phyloP scores from a whole-genome alignment of 2,329 filamentous ascomycete genomes.

The Penicillium italicum region DNA sequence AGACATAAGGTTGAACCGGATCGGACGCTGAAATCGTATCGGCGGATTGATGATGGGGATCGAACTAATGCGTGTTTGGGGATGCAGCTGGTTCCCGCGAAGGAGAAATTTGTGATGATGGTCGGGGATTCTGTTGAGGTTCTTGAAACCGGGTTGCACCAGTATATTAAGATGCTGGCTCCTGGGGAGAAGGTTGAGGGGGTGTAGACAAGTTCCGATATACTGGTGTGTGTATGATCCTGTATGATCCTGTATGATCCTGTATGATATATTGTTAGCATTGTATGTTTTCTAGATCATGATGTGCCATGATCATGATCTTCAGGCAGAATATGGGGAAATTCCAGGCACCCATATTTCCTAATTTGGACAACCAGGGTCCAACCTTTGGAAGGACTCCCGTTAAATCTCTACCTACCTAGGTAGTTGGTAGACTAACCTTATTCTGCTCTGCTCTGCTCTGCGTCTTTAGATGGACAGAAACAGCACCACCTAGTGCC shows the following conservation, averaged over 20 bases:
- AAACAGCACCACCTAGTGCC: too few relatives aligned
- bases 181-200: slow-evolving; percentile 33
- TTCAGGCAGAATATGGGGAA: neutral
- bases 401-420: too few relatives aligned
- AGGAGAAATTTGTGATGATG: slow-evolving; percentile 31
- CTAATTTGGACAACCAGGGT: neutral
- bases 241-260: too few relatives aligned
- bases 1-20: slow-evolving; percentile 49
- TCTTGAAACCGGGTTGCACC: slow-evolving; percentile 43
- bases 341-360: neutral
- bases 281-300: too few relatives aligned
- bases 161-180: slow-evolving; percentile 43
- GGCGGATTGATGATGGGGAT: slow-evolving; percentile 51
- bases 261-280: too few relatives aligned
- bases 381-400: neutral
- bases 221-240: neutral
- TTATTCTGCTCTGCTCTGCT: too few relatives aligned
- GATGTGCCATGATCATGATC: too few relatives aligned
- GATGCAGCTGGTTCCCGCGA: slow-evolving; percentile 48
- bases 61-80: slow-evolving; percentile 50
- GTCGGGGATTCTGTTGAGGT: slow-evolving; percentile 43
- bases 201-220: slow-evolving; percentile 6
- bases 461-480: too few relatives aligned
- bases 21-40: slow-evolving; percentile 48
- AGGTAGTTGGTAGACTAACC: too few relatives aligned